Percentiles rank a stretch among this genome's conserved stretches.
Evolutionary conservation across 1,284 basidiomycete genomes (phyloP).

Genomic region (Cutaneotrichosporon sp.): DNA sequence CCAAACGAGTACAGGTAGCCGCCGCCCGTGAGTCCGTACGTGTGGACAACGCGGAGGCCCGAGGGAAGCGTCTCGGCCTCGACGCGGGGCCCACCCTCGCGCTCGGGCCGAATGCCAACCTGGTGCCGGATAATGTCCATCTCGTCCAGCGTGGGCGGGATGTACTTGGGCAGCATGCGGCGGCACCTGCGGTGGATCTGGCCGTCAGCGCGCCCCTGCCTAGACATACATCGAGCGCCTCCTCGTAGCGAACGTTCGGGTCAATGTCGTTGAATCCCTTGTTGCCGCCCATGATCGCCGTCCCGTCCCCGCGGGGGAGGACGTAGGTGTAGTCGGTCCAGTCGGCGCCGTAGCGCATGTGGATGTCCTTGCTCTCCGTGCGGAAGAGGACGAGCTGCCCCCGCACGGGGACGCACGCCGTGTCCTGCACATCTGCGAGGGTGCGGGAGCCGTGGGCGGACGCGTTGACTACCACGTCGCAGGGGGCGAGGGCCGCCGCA

Average conservation of each 20-base stretch:
- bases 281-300: conserved; percentile 19
- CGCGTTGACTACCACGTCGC: conserved; percentile 12
- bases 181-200: conserved; percentile 19
- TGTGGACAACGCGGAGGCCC: conserved; percentile 7
- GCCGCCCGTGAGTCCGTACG: conserved; percentile 10
- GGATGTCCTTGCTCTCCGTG: conserved; percentile 8
- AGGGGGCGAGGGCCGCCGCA: conserved; percentile 6
- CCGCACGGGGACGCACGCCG: conserved; percentile 5
- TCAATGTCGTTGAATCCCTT: conserved; percentile 17
- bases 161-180: conserved; percentile 16
- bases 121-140: conserved; percentile 19
- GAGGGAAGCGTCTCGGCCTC: conserved; percentile 2
- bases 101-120: conserved; percentile 22
- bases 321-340: conserved; percentile 20
- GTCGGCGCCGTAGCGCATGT: conserved; percentile 12
- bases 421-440: conserved; percentile 8
- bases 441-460: conserved; percentile 6
- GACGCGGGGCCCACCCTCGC: conserved; percentile 7
- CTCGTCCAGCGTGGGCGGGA: conserved; percentile 20
- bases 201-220: neutral
- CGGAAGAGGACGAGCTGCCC: conserved; percentile 18
- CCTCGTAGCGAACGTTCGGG: neutral
- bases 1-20: conserved; percentile 10
- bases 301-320: conserved; percentile 20
- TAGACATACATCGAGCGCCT: neutral